phyloP scores from a whole-genome alignment of 2,329 filamentous ascomycete species.

The Fusarium annulatum region DNA sequence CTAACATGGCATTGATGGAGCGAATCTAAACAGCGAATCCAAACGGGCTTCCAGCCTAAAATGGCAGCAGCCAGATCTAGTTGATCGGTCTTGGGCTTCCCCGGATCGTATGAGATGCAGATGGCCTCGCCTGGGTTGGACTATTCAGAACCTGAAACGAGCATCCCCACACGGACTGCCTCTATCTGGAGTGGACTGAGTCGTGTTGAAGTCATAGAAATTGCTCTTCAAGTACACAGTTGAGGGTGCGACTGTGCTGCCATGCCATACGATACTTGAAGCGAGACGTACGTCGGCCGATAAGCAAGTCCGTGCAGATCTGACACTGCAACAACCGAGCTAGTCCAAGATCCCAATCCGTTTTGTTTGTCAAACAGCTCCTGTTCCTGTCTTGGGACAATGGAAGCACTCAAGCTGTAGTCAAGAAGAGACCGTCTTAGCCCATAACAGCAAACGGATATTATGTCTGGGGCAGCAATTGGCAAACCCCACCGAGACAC shows the following conservation, averaged over 20 bases:
- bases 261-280: conserved; percentile 22
- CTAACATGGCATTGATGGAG: conserved; percentile 6
- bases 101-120: conserved; percentile 27
- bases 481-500: conserved; percentile 10
- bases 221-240: conserved; percentile 7
- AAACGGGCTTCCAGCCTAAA: conserved; percentile 21
- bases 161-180: conserved; percentile 12
- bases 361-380: conserved; percentile 29
- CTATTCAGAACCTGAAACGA: conserved; percentile 18
- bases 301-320: conserved; percentile 12
- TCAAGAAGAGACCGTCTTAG: conserved; percentile 8
- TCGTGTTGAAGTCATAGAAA: conserved; percentile 10
- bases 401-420: conserved; percentile 2
- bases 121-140: conserved; percentile 5
- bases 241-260: conserved; percentile 7
- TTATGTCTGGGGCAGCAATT: conserved; percentile 11
- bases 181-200: background rate
- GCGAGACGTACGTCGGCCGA: conserved; percentile 22
- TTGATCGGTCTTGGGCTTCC: conserved; percentile 25
- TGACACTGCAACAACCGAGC: conserved; percentile 8
- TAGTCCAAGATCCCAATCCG: background rate
- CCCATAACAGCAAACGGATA: conserved; percentile 24
- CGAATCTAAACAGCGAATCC: conserved; percentile 23
- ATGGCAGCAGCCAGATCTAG: conserved; percentile 28
- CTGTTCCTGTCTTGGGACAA: conserved; percentile 18